Evolutionary conservation across 1,284 basidiomycete species (phyloP), one percentile per base, ranked within the genome.

Genomic region (Agroathelia rolfsii): DNA sequence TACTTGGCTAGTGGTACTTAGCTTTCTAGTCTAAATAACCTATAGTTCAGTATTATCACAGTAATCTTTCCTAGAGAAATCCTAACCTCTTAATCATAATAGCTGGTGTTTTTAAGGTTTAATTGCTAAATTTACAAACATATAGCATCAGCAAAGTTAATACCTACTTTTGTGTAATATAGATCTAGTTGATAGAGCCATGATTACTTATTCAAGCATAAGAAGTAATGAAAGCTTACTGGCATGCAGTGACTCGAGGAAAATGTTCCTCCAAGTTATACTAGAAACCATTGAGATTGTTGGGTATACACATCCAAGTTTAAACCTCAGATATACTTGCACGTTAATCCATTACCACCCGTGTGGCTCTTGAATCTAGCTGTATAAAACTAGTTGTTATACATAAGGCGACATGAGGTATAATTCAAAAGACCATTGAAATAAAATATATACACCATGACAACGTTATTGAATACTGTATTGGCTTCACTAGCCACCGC

Each of bases 351-450:
- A 39, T 72, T 71, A 16, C 73, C 73, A 0, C 73, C 74, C 2
- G 69, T 68, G 72, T 72, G 76, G 45, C 73, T 76, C 56, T 76
- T 77, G 59, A 76, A 77, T n/a, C 74, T 61, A 6, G 73, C 74
- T 9, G 55, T 72, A 37, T 76, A 76, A 1, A 76, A 51, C 0
- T 64, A 50, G 35, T 67, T 60, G 40, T 66, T 64, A 69, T 72
- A 35, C 3, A 36, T 18, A 13, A n/a, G n/a, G n/a, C 24, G n/a
- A 4, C 33, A 25, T 32, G 16, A 31, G 23, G 24, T 18, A 25
- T 12, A 36, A 18, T n/a, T n/a, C n/a, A n/a, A 12, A 3, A 4
- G 12, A 21, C 9, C 17, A 12, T 16, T 12, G 9, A 31, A 7
- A 18, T 28, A 12, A 2, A 10, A 20, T 16, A 11, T n/a, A 38